A percentile compares a stretch with the other conserved stretches of the same genome.
Evolutionary conservation across 129 eudicot genomes (phyloP).

Genomic region (Dittrichia graveolens): DNA sequence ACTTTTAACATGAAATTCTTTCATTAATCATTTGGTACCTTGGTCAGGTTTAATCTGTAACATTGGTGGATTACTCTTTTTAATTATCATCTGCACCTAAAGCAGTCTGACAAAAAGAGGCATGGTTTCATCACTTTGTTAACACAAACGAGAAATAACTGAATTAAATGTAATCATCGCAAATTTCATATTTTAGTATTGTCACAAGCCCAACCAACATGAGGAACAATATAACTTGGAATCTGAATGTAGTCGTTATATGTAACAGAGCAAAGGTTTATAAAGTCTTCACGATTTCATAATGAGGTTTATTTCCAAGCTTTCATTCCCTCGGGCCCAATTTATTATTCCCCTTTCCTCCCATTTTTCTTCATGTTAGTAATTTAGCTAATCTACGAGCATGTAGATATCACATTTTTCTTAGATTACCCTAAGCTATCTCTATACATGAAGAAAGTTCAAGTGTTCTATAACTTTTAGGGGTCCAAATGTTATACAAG

Average conservation of each 20-base stretch:
- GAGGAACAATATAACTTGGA: no score
- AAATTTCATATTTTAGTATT: not conserved
- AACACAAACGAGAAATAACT: no score
- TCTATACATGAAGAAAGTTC: not conserved
- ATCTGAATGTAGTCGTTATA: no score
- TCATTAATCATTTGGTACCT: no score
- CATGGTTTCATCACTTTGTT: no score
- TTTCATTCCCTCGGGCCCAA: not conserved
- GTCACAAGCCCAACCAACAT: conserved; percentile 1
- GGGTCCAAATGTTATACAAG: not conserved
- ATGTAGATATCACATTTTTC: not conserved
- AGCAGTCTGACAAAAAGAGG: no score
- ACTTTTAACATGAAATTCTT: no score
- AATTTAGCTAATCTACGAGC: conserved; percentile 13
- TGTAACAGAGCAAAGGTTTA: not conserved
- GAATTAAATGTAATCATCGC: no score
- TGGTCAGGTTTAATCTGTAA: no score
- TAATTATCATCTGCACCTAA: no score
- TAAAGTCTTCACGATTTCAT: not conserved
- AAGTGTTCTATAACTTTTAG: not conserved
- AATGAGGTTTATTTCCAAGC: not conserved
- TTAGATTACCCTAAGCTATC: not conserved
- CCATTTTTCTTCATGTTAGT: not conserved
- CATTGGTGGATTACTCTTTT: no score
- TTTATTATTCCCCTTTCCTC: not conserved